Evolutionary conservation across 1,284 basidiomycete genomes (phyloP).

Genomic region (Erythrobasidium hasegawianum): DNA sequence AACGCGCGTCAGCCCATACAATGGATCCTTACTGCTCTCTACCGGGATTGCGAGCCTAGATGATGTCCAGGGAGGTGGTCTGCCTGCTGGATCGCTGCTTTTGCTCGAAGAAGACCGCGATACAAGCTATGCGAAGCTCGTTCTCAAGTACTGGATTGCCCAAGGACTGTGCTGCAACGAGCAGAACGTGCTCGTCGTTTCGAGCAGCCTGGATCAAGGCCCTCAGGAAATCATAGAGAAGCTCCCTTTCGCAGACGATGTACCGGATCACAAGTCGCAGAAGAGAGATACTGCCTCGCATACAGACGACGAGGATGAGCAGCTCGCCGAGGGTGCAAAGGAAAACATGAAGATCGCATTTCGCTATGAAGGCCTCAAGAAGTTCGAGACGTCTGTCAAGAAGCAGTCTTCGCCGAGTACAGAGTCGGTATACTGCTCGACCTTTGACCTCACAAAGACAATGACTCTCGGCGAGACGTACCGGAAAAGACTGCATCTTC

Average conservation of each 20-base stretch:
- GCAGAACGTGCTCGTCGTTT: slow-evolving; percentile 65
- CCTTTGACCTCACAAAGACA: slow-evolving; percentile 64
- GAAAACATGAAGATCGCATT: slow-evolving; percentile 83
- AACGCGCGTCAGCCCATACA: slow-evolving; percentile 42
- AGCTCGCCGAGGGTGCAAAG: slow-evolving; percentile 53
- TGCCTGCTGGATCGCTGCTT: slow-evolving; percentile 75
- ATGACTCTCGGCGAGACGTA: slow-evolving; percentile 36
- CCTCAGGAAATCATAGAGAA: slow-evolving; percentile 42
- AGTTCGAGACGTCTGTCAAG: slow-evolving; percentile 77
- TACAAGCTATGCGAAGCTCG: slow-evolving; percentile 77
- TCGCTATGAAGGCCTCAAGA: slow-evolving; percentile 88
- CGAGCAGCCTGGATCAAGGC: slow-evolving; percentile 47
- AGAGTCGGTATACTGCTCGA: slow-evolving; percentile 57
- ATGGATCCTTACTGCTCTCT: slow-evolving; percentile 55
- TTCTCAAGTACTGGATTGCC: slow-evolving; percentile 81
- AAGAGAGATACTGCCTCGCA: slow-evolving; percentile 53
- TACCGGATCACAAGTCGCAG: slow-evolving; percentile 41
- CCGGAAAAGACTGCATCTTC: neutral
- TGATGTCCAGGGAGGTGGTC: slow-evolving; percentile 86
- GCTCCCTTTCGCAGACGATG: slow-evolving; percentile 35
- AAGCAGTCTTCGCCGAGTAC: slow-evolving; percentile 5
- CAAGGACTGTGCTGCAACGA: slow-evolving; percentile 69
- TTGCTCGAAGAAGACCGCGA: slow-evolving; percentile 75
- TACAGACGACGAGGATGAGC: slow-evolving; percentile 56
- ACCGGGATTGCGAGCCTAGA: slow-evolving; percentile 92